Evolutionary conservation across 345 rosid species (phyloP).

Genomic region (Gossypium anomalum): DNA sequence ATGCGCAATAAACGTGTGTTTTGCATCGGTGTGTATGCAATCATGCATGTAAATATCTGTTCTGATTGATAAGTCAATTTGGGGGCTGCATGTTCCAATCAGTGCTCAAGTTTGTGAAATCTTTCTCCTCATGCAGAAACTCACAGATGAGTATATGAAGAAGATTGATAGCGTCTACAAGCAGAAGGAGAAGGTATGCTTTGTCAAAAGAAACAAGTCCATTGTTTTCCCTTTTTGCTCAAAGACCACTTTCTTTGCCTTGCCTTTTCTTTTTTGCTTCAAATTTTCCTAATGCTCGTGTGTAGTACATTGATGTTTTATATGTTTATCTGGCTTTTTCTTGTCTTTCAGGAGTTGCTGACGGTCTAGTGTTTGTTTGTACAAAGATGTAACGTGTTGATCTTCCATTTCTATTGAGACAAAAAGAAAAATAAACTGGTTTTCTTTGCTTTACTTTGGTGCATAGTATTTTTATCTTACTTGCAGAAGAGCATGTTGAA

Average conservation of each 20-base stretch:
- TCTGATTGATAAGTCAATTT: background rate
- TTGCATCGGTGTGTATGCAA: background rate
- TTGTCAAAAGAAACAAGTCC: conserved; percentile 1
- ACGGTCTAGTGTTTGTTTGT: conserved; percentile 28
- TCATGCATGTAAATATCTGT: background rate
- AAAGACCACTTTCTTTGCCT: background rate
- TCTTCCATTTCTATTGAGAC: background rate
- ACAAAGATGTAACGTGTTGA: conserved; percentile 15
- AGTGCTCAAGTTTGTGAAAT: background rate
- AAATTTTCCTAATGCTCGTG: background rate
- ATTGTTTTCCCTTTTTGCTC: background rate
- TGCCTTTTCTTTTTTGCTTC: background rate
- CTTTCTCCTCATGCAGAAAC: conserved; percentile 52
- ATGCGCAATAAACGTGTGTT: background rate
- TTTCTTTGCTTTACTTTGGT: conserved; percentile 8
- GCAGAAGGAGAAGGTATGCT: conserved; percentile 86
- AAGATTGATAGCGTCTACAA: conserved; percentile 70
- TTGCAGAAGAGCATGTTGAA: conserved; percentile 9
- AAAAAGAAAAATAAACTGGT: background rate
- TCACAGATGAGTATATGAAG: conserved; percentile 84
- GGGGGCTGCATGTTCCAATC: background rate
- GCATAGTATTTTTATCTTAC: background rate
- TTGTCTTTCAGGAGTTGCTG: conserved; percentile 44
- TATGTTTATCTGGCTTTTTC: background rate
- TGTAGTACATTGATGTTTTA: conserved; percentile 2